Conservation (phyloP, 2,329 filamentous ascomycete species). For the Corynespora cassiicola region DNA sequence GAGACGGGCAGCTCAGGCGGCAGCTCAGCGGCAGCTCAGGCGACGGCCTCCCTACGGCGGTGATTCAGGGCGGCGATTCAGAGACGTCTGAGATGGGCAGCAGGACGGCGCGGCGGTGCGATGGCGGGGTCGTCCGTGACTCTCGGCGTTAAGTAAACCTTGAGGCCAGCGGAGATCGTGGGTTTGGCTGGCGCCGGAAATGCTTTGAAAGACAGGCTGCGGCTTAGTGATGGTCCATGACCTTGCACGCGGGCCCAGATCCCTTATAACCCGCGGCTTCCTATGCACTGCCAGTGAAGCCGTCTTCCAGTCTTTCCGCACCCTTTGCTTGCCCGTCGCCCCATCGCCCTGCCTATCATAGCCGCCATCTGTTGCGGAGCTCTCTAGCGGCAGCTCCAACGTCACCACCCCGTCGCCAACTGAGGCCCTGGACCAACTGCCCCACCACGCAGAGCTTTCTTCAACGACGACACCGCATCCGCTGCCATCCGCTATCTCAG, state of each 20-base stretch:
- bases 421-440: constrained; percentile 32
- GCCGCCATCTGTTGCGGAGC: constrained; percentile 24
- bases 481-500: constrained; percentile 30
- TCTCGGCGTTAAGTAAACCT: constrained; percentile 39
- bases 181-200: constrained; percentile 35
- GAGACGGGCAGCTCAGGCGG: no score
- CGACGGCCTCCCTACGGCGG: neutral
- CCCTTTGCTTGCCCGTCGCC: neutral
- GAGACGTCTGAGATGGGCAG: constrained; percentile 17
- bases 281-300: no score
- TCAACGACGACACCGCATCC: constrained; percentile 32
- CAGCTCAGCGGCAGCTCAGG: neutral
- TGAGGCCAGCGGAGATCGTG: constrained; percentile 30
- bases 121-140: constrained; percentile 35
- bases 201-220: constrained; percentile 35
- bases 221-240: constrained; percentile 43
- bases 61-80: no score
- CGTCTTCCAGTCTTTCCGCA: no score
- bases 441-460: constrained; percentile 43
- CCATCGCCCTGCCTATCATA: constrained; percentile 15
- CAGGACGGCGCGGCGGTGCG: constrained; percentile 13
- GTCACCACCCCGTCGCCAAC: constrained; percentile 40
- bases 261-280: no score
- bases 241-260: no score
- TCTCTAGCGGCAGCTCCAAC: constrained; percentile 27